Conservation (phyloP, 495 filamentous ascomycete genomes). For the Penicillium silybi region DNA sequence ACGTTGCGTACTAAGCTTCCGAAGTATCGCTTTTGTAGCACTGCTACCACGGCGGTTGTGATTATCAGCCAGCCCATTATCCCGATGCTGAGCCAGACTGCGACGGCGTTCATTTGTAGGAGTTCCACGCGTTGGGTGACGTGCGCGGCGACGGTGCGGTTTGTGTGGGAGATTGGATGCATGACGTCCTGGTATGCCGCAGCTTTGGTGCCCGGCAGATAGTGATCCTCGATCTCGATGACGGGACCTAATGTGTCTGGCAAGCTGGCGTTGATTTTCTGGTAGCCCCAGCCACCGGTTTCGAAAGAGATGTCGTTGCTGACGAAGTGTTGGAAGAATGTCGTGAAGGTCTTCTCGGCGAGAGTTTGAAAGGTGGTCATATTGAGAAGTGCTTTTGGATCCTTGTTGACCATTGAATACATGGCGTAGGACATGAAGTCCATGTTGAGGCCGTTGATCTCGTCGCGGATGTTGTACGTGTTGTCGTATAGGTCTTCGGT, state of each 20-base stretch:
- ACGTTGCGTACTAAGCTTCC: constrained; percentile 19
- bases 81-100: constrained; percentile 32
- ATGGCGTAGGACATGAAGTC: constrained; percentile 40
- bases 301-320: constrained; percentile 20
- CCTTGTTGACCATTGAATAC: constrained; percentile 25
- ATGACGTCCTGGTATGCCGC: constrained; percentile 14
- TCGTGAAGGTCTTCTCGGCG: constrained; percentile 26
- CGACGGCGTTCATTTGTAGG: constrained; percentile 27
- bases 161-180: constrained; percentile 20
- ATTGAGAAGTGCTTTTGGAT: constrained; percentile 25
- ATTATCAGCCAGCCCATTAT: constrained; percentile 33
- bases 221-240: constrained; percentile 4
- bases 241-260: constrained; percentile 11
- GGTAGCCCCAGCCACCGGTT: constrained; percentile 28
- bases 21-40: constrained; percentile 19
- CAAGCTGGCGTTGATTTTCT: constrained; percentile 26
- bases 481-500: constrained; percentile 28
- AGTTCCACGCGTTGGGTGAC: constrained; percentile 23
- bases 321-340: constrained; percentile 39
- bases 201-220: background rate
- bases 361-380: constrained; percentile 11
- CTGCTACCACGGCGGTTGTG: constrained; percentile 19
- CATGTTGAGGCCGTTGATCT: constrained; percentile 30
- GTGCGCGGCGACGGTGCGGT: constrained; percentile 12
- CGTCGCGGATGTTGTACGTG: constrained; percentile 36